Percentiles rank a stretch among this genome's conserved stretches.
Evolutionary conservation across 1,284 basidiomycete genomes (phyloP).

Genomic region (Coniophora puteana): DNA sequence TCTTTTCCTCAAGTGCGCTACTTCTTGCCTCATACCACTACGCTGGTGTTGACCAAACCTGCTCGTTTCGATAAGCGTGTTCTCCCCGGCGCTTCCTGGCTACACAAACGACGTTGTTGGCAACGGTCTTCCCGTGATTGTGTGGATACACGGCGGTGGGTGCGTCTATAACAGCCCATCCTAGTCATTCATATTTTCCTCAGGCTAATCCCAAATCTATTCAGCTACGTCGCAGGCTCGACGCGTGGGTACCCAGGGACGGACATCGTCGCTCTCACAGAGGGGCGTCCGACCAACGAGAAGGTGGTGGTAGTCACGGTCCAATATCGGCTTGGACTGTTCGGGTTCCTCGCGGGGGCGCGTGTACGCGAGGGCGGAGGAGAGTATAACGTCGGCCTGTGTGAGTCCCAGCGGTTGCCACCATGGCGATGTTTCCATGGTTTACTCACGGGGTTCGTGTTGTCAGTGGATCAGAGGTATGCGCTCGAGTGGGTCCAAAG

Average conservation of each 20-base stretch:
- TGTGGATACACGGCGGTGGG: slow-evolving; percentile 24
- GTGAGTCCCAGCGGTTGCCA: slow-evolving; percentile 5
- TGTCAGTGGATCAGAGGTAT: slow-evolving; percentile 16
- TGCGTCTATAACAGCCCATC: no score
- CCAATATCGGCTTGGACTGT: slow-evolving; percentile 1
- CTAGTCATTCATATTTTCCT: no score
- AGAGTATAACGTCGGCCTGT: slow-evolving; percentile 16
- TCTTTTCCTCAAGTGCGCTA: slow-evolving; percentile 17
- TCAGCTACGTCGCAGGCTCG: slow-evolving; percentile 5
- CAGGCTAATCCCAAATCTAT: no score
- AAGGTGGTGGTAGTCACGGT: slow-evolving; percentile 4
- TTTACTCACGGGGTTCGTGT: no score
- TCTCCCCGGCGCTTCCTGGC: neutral
- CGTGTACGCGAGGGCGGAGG: slow-evolving; percentile 12
- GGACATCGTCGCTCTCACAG: no score
- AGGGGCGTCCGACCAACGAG: slow-evolving; percentile 2
- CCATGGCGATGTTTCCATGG: no score
- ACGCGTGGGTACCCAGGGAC: neutral
- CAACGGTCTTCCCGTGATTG: slow-evolving; percentile 13
- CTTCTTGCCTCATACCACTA: no score
- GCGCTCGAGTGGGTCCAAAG: slow-evolving; percentile 18
- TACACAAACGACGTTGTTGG: neutral
- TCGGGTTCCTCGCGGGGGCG: slow-evolving; percentile 14
- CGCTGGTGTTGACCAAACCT: neutral
- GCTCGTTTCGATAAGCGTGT: neutral